Evolutionary conservation across 139 green algal species (phyloP).

Genomic region (Diplosphaera chodatii): DNA sequence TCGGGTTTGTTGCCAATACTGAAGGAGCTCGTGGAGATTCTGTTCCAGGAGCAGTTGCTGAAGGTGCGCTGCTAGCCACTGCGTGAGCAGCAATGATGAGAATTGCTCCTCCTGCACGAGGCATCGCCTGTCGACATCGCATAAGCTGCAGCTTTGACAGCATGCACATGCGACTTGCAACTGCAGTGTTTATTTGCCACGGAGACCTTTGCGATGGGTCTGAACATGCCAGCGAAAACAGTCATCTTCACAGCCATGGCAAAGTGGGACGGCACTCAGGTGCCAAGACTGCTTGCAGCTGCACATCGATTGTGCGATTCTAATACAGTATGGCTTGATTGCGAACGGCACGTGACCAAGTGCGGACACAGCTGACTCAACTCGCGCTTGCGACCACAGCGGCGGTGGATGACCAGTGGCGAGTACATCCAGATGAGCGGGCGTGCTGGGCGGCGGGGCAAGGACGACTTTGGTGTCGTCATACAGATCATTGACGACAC

Average conservation of each 20-base stretch:
- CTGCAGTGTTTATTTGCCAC: constrained; percentile 75
- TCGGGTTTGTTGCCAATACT: constrained; percentile 91
- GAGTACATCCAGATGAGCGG: constrained; percentile 99
- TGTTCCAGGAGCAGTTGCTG: constrained; percentile 84
- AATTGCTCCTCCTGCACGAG: too few species aligned
- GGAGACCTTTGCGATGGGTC: constrained; percentile 96
- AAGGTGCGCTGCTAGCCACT: constrained; percentile 21
- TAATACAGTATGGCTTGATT: too few species aligned
- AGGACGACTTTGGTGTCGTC: constrained; percentile 78
- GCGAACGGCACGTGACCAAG: too few species aligned
- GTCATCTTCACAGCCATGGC: constrained; percentile 84
- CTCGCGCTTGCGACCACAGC: not conserved
- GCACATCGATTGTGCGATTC: too few species aligned
- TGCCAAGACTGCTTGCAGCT: too few species aligned
- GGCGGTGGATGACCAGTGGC: constrained; percentile 51
- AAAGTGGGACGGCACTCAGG: constrained; percentile 86
- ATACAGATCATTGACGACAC: constrained; percentile 84
- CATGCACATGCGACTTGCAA: too few species aligned
- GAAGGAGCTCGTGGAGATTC: constrained; percentile 95
- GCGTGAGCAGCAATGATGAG: too few species aligned
- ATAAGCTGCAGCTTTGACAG: too few species aligned
- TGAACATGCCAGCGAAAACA: constrained; percentile 97
- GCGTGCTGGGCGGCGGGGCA: constrained; percentile 82
- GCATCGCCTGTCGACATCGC: too few species aligned
- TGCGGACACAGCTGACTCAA: too few species aligned